Base-by-base conservation (phyloP, 495 filamentous ascomycete genomes). In the Aspergillus bertholletiae region DNA sequence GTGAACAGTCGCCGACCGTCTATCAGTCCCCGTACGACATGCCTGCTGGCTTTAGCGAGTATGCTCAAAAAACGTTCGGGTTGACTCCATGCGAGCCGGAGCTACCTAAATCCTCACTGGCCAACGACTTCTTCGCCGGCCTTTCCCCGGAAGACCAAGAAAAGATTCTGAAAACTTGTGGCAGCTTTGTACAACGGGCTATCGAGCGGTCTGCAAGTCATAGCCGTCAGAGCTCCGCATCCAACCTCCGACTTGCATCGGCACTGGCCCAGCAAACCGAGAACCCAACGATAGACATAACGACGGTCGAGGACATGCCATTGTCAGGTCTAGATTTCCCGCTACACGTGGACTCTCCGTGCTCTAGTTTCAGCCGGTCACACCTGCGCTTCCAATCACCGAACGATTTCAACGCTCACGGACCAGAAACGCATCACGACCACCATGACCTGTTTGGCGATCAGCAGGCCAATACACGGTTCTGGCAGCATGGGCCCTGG, bases 11-110 rank as follows among this genome's bases (percentile, higher is more conserved):
- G 27, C 74, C 74, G 61, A 67, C 69, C 54, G 72, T 76, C 20
- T 78, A 78, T 50, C 73, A 70, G 57, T 78, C 74, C n/a, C 74
- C 74, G 13, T 78, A 78, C 56, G 69, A 78, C 56, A 74, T 74
- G 67, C 74, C 74, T 26, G 75, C 71, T 13, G 74, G 74, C 1
- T 69, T 78, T 27, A 74, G 72, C 5, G 71, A 76, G 46, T 74
- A 75, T 53, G 73, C 74, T 47, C 71, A 74, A 54, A 70, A 63
- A 46, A 69, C 74, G 1, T 76, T 68, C 40, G 70, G 66, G 18
- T 62, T 78, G 52, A 57, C 68, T 35, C 69, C 68, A 18, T 63
- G 65, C 20, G 64, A 70, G 18, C 71, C 70, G 3, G 69, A 73
- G 43, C 63, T 71, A 35, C 72, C 74, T 13, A 73, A 73, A 55